Evolutionary conservation across 257 asterid species (phyloP).

Genomic region (Fraxinus quadrangulata): DNA sequence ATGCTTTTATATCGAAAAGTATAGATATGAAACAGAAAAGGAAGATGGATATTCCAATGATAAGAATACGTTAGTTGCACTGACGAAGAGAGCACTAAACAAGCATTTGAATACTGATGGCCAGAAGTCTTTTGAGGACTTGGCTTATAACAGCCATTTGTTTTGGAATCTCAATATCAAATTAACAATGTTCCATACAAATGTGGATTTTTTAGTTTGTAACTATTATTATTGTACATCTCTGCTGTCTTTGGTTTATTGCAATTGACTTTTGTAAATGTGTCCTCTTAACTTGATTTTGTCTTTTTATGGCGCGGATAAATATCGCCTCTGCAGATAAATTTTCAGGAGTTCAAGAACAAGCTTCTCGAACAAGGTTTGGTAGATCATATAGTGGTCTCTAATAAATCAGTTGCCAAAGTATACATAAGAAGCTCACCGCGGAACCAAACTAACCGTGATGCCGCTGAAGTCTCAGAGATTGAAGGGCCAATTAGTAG

Average conservation of each 20-base stretch:
- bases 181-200: neutral
- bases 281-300: conserved; percentile 19
- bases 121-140: too few species aligned
- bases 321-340: conserved; percentile 58
- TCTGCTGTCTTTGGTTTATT: conserved; percentile 16
- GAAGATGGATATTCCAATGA: neutral
- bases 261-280: conserved; percentile 6
- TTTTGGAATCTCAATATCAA: neutral
- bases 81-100: too few species aligned
- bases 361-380: conserved; percentile 90
- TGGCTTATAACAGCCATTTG: too few species aligned
- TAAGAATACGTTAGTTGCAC: neutral
- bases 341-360: conserved; percentile 92
- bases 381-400: conserved; percentile 80
- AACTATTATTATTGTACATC: conserved; percentile 6
- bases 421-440: conserved; percentile 72
- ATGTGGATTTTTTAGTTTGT: neutral
- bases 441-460: conserved; percentile 36
- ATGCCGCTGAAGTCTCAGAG: conserved; percentile 41
- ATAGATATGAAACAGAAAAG: neutral
- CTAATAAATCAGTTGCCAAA: conserved; percentile 80
- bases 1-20: neutral
- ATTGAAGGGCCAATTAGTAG: conserved; percentile 30
- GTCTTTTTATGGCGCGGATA: conserved; percentile 3
- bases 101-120: too few species aligned